phyloP scores from a whole-genome alignment of 768 basidiomycete species.

The Rubroboletus satanas region DNA sequence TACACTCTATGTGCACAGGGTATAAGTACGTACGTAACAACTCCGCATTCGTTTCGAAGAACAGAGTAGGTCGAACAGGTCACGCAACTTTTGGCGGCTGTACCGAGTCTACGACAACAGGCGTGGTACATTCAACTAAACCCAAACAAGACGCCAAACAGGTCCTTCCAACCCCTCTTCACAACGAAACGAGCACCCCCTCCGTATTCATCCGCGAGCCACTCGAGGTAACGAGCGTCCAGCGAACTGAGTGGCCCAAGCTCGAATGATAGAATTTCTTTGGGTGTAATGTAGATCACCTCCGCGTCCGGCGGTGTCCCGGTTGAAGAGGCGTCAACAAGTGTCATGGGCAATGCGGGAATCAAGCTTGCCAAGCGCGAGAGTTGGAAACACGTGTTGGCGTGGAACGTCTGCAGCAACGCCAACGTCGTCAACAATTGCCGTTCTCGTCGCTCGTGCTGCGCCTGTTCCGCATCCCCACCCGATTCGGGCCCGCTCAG shows the following conservation, averaged over 20 bases:
- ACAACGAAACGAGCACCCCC: conserved; percentile 39
- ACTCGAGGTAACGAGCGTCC: conserved; percentile 75
- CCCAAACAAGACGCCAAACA: conserved; percentile 43
- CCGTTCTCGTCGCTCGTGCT: conserved; percentile 32
- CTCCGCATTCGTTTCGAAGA: background rate
- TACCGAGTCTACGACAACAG: no score
- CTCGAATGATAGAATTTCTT: conserved; percentile 64
- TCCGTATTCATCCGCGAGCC: conserved; percentile 67
- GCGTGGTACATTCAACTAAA: conserved; percentile 27
- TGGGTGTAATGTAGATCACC: conserved; percentile 49
- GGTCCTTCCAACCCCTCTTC: conserved; percentile 45
- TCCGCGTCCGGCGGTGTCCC: conserved; percentile 15
- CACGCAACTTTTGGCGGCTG: background rate
- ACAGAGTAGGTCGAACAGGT: background rate
- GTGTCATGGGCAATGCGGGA: conserved; percentile 1
- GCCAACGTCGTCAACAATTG: conserved; percentile 48
- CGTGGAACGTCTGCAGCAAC: conserved; percentile 65
- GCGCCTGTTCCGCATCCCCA: conserved; percentile 8
- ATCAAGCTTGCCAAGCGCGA: conserved; percentile 38
- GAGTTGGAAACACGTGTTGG: conserved; percentile 57
- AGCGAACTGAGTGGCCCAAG: conserved; percentile 68
- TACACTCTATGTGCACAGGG: background rate
- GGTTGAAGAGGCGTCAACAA: background rate
- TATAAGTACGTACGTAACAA: background rate
- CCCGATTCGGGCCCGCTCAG: conserved; percentile 21